Percentiles rank a stretch among this genome's conserved stretches.
These are phyloP conservation scores for Plasmopara muralis DNA, from an alignment of 352 stramenopile genomes.

Conservation along the genomic window DNA sequence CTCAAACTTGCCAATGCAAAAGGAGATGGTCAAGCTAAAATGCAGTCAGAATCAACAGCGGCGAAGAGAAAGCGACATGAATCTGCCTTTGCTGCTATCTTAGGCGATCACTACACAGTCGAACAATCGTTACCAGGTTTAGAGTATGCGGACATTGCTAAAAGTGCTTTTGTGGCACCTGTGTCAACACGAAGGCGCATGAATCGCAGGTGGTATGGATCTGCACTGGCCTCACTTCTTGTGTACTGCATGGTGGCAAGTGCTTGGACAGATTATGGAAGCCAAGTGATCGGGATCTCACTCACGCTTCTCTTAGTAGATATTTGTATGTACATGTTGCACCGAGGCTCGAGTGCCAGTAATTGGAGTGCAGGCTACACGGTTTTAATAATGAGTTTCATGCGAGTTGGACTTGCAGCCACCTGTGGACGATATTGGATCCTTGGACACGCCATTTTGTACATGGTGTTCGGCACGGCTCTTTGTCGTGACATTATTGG, in stretches of 20 bases:
- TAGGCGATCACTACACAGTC: slow-evolving; percentile 75
- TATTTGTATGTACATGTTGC: slow-evolving; percentile 66
- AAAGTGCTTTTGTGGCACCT: slow-evolving; percentile 70
- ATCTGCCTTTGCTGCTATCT: slow-evolving; percentile 66
- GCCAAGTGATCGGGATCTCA: slow-evolving; percentile 54
- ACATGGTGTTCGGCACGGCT: slow-evolving; percentile 72
- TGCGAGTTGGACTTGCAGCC: slow-evolving; percentile 60
- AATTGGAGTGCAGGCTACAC: slow-evolving; percentile 77
- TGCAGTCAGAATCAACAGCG: slow-evolving; percentile 8
- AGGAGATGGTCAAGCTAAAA: slow-evolving; percentile 9
- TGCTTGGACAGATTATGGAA: slow-evolving; percentile 47
- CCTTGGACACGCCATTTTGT: slow-evolving; percentile 68
- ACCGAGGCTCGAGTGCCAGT: slow-evolving; percentile 44
- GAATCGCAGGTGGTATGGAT: slow-evolving; percentile 52
- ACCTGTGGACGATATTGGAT: slow-evolving; percentile 76
- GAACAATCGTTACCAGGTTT: slow-evolving; percentile 72
- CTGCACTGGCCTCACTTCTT: slow-evolving; percentile 37
- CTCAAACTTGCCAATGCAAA: slow-evolving; percentile 67
- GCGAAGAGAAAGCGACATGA: slow-evolving; percentile 37
- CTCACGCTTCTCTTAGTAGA: slow-evolving; percentile 69
- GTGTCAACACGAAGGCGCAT: slow-evolving; percentile 34
- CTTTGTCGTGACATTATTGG: slow-evolving; percentile 80
- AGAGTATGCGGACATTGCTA: slow-evolving; percentile 63
- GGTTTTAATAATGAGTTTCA: slow-evolving; percentile 66
- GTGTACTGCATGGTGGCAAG: slow-evolving; percentile 58